Conservation (phyloP, 148 eudicot genomes). For the Hydrangea macrophylla region DNA sequence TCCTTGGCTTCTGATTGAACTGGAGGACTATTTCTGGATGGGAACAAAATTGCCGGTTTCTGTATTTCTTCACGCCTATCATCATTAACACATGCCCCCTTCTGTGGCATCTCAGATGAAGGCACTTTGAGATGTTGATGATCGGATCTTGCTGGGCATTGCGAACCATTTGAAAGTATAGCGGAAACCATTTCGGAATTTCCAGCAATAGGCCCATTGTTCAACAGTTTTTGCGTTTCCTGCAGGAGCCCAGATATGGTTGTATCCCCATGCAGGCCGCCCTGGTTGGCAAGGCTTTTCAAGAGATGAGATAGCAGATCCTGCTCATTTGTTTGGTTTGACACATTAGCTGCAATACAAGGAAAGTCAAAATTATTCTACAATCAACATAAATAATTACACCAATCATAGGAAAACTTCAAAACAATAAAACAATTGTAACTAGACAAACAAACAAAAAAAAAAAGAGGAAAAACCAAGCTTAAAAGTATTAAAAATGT, state of each 20-base stretch:
- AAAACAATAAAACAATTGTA: too few relatives aligned
- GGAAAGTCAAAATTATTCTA: background rate
- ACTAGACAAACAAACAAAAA: background rate
- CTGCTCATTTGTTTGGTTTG: constrained; percentile 53
- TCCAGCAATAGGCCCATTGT: constrained; percentile 34
- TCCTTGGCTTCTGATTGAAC: constrained; percentile 20
- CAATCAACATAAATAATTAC: too few relatives aligned
- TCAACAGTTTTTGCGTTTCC: constrained; percentile 41
- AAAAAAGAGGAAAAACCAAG: too few relatives aligned
- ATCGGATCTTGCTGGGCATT: constrained; percentile 36
- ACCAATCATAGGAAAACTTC: too few relatives aligned
- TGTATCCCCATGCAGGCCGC: constrained; percentile 39
- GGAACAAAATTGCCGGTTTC: constrained; percentile 20
- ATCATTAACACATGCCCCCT: constrained; percentile 20
- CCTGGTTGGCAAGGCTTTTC: constrained; percentile 49
- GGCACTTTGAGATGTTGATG: constrained; percentile 28
- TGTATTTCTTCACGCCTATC: constrained; percentile 21
- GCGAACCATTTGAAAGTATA: constrained; percentile 11
- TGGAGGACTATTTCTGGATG: constrained; percentile 20
- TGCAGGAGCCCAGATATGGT: constrained; percentile 35
- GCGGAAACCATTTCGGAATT: constrained; percentile 43
- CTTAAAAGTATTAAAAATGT: too few relatives aligned
- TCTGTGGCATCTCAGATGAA: constrained; percentile 23
- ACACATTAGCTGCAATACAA: constrained; percentile 53
- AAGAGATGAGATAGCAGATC: constrained; percentile 69